A percentile compares a stretch with the other conserved stretches of the same genome.
These are phyloP conservation scores for Persicaria tinctoria DNA, from an alignment of 148 eudicot genomes.

Conservation along the genomic window DNA sequence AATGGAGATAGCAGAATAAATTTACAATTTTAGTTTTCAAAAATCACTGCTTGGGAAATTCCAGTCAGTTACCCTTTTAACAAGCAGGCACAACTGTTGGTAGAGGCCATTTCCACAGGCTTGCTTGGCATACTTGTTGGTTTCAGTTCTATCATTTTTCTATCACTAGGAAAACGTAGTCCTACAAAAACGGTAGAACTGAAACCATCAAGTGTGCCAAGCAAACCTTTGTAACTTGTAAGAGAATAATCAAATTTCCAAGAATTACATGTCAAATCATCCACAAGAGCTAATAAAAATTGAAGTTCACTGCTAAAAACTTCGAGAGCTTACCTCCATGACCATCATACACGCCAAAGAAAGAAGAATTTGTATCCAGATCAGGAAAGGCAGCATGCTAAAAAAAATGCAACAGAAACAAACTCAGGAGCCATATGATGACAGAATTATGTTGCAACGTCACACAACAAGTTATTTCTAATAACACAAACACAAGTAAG, in stretches of 20 bases:
- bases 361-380: slow-evolving; percentile 78
- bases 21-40: too few species aligned
- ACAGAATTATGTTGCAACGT: not conserved
- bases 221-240: not conserved
- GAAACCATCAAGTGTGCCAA: not conserved
- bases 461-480: not conserved
- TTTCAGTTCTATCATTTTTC: not conserved
- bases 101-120: not conserved
- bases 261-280: not conserved
- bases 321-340: slow-evolving; percentile 72
- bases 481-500: not conserved
- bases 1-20: not conserved
- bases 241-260: not conserved
- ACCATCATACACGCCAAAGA: slow-evolving; percentile 99
- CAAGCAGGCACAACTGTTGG: too few species aligned
- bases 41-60: too few species aligned
- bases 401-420: slow-evolving; percentile 15
- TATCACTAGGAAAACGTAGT: not conserved
- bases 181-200: not conserved
- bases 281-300: not conserved
- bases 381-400: slow-evolving; percentile 94
- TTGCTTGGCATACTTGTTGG: not conserved
- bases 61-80: too few species aligned
- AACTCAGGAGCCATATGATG: slow-evolving; percentile 5
- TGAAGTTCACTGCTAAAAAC: not conserved